A percentile compares a stretch with the other conserved stretches of the same genome.
These are phyloP conservation scores for Huntiella savannae DNA, from an alignment of 2,329 filamentous ascomycete species.

Conservation along the genomic window DNA sequence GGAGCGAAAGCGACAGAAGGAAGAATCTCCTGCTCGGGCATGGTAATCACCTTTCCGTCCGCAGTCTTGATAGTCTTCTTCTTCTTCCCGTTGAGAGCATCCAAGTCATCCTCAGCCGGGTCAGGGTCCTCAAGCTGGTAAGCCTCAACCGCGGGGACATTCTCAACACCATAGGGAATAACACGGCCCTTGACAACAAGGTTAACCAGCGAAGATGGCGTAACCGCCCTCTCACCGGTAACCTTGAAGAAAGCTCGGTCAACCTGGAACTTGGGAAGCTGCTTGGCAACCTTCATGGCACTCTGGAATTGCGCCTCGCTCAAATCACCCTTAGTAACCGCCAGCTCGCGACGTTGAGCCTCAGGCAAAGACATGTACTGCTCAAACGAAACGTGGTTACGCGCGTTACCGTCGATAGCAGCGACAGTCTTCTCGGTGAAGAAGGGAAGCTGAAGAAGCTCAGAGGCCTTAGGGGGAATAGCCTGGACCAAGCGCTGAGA, in stretches of 20 bases:
- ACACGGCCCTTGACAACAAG: conserved; percentile 91
- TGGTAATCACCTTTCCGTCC: conserved; percentile 34
- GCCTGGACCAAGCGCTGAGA: conserved; percentile 85
- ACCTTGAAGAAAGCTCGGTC: conserved; percentile 98
- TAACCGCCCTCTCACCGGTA: conserved; percentile 79
- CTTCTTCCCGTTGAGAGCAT: conserved; percentile 63
- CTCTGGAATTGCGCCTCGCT: conserved; percentile 58
- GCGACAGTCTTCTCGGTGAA: conserved; percentile 50
- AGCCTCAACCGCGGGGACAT: conserved; percentile 56
- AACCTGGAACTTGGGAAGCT: conserved; percentile 67
- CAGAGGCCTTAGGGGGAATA: conserved; percentile 61
- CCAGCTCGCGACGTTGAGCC: conserved; percentile 48
- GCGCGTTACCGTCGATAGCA: conserved; percentile 55
- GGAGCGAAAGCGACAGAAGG: conserved; percentile 81
- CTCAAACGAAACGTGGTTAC: conserved; percentile 60
- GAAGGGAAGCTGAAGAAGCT: conserved; percentile 78
- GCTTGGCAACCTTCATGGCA: conserved; percentile 57
- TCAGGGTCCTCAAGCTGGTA: conserved; percentile 79
- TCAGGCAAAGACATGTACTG: conserved; percentile 76
- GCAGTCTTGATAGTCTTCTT: conserved; percentile 46
- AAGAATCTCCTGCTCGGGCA: conserved; percentile 46
- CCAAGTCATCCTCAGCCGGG: conserved; percentile 77
- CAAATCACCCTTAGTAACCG: conserved; percentile 52
- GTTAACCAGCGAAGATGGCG: conserved; percentile 78
- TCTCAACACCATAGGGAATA: conserved; percentile 63